phyloP scores from a whole-genome alignment of 805 yeast species.

The Millerozyma acaciae region DNA sequence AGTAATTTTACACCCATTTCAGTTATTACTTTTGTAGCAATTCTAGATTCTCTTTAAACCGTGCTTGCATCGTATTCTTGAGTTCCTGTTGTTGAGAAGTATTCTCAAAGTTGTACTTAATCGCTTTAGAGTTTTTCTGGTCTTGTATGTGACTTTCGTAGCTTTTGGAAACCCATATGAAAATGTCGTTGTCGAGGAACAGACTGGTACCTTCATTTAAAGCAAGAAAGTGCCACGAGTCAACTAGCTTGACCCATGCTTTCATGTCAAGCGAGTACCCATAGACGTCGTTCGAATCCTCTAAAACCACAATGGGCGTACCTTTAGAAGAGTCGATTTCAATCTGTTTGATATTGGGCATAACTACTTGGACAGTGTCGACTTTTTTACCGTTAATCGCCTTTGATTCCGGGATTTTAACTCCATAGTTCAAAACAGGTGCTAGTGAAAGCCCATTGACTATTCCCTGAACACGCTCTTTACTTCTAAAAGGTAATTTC shows the following conservation, averaged over 20 bases:
- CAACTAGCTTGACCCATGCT: conserved; percentile 48
- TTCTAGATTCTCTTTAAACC: conserved; percentile 9
- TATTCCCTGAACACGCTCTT: conserved; percentile 21
- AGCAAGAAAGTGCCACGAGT: conserved; percentile 36
- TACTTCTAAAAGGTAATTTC: conserved; percentile 30
- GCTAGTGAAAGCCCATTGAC: conserved; percentile 49
- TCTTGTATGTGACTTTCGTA: conserved; percentile 11
- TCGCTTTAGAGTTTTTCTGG: conserved; percentile 8
- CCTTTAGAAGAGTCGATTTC: conserved; percentile 38
- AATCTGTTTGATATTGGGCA: conserved; percentile 18
- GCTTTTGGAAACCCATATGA: conserved; percentile 3
- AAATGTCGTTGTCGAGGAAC: not conserved
- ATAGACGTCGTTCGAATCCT: conserved; percentile 32
- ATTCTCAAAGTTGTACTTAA: conserved; percentile 9
- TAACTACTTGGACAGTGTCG: conserved; percentile 2
- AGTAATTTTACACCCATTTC: no score
- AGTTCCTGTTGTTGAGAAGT: conserved; percentile 10
- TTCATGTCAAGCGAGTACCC: conserved; percentile 38
- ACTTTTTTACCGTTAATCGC: conserved; percentile 1
- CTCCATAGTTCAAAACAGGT: conserved; percentile 42
- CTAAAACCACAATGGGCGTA: conserved; percentile 38
- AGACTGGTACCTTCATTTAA: not conserved
- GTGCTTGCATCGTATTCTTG: conserved; percentile 11
- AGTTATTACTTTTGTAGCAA: no score
- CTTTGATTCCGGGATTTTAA: conserved; percentile 10